These are phyloP conservation scores for Danielia oregonensis DNA, from an alignment of 805 yeast genomes.

Conservation along the genomic window DNA sequence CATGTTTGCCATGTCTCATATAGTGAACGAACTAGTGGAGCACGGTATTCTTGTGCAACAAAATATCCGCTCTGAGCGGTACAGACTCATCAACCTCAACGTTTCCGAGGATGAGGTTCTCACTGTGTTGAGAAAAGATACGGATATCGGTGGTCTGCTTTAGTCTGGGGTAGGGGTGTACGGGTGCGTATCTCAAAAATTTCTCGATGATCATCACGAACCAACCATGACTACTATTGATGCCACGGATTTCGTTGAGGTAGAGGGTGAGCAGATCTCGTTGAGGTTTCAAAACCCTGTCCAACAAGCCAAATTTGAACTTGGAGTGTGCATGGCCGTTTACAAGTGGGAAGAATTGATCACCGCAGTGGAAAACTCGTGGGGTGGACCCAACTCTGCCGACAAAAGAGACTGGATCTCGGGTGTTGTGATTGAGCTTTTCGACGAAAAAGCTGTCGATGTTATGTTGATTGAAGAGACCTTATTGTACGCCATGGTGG, in stretches of 20 bases:
- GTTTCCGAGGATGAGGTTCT: conserved; percentile 69
- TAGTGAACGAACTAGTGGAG: conserved; percentile 69
- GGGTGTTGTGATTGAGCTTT: conserved; percentile 76
- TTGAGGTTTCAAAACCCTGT: conserved; percentile 51
- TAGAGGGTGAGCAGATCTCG: conserved; percentile 34
- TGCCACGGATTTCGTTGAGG: conserved; percentile 54
- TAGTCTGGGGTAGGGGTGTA: conserved; percentile 3
- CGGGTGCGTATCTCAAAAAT: conserved; percentile 3
- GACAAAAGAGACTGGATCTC: conserved; percentile 96
- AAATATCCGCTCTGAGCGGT: conserved; percentile 63
- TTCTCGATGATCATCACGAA: conserved; percentile 10
- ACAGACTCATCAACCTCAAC: conserved; percentile 58
- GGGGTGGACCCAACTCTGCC: conserved; percentile 94
- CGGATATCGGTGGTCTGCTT: conserved; percentile 13
- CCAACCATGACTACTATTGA: conserved; percentile 32
- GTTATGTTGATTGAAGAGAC: conserved; percentile 80
- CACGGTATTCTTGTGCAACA: conserved; percentile 74
- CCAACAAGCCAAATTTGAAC: conserved; percentile 82
- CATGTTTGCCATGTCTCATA: conserved; percentile 54
- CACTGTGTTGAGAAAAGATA: conserved; percentile 57
- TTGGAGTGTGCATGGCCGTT: conserved; percentile 90
- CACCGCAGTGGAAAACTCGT: conserved; percentile 83
- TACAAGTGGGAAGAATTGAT: conserved; percentile 84
- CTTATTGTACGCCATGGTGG: conserved; percentile 83
- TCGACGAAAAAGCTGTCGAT: conserved; percentile 66